A percentile compares a stretch with the other conserved stretches of the same genome.
phyloP scores from a whole-genome alignment of 352 stramenopile genomes.

The Phytophthora pseudosyringae region DNA sequence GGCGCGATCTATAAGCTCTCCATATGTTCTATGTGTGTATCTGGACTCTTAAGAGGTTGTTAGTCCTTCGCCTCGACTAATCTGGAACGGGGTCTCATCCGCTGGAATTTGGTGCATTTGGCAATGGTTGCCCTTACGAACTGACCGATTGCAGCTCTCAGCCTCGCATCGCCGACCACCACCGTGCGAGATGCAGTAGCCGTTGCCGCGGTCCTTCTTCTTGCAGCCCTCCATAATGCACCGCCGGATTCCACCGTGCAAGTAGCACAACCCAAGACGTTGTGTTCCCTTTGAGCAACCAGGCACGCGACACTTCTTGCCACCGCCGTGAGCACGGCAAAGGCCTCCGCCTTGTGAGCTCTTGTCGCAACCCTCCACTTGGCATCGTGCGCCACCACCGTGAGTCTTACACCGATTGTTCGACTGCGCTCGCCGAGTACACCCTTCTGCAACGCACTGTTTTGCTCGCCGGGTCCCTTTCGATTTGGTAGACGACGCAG shows the following conservation, averaged over 20 bases:
- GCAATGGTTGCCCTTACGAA: constrained; percentile 81
- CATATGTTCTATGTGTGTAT: too few relatives aligned
- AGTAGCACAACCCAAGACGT: constrained; percentile 77
- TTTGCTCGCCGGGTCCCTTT: constrained; percentile 55
- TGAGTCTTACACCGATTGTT: constrained; percentile 88
- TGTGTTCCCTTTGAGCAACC: constrained; percentile 83
- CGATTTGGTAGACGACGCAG: constrained; percentile 34
- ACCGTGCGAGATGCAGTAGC: constrained; percentile 83
- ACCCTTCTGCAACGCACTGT: constrained; percentile 70
- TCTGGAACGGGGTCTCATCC: constrained; percentile 49
- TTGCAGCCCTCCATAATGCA: constrained; percentile 78
- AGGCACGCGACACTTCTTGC: constrained; percentile 73
- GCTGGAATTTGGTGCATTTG: constrained; percentile 60
- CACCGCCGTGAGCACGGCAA: constrained; percentile 50
- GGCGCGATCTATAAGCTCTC: too few relatives aligned
- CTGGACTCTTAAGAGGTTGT: constrained; percentile 12
- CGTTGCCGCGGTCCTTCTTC: constrained; percentile 86
- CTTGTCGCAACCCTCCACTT: constrained; percentile 72
- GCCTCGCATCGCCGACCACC: constrained; percentile 74
- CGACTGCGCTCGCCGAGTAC: constrained; percentile 68
- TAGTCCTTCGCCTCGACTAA: constrained; percentile 42
- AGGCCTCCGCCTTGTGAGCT: constrained; percentile 80
- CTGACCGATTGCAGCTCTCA: constrained; percentile 61
- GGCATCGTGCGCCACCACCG: constrained; percentile 76
- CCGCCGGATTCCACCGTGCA: constrained; percentile 79